Conservation (phyloP, 164 flowering plant species). For the Litsea cubeba region DNA sequence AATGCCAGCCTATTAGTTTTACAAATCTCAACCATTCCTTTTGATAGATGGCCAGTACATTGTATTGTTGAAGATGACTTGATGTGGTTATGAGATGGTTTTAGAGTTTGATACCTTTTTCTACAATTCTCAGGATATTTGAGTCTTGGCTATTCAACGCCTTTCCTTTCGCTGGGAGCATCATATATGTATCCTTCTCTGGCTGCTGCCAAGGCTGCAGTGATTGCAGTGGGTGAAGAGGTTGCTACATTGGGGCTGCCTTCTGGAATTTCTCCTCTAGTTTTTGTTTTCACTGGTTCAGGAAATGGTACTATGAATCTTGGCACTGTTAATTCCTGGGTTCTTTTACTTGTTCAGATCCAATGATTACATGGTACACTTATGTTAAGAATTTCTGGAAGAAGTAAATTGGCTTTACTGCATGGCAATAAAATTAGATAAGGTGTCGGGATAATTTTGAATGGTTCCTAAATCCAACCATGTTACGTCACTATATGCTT, state of each 20-base stretch:
- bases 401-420: not conserved
- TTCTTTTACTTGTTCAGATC: not conserved
- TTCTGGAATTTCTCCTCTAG: constrained; percentile 78
- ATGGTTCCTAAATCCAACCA: not conserved
- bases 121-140: constrained; percentile 59
- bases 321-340: not conserved
- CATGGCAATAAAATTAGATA: not conserved
- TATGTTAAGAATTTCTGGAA: not conserved
- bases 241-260: constrained; percentile 85
- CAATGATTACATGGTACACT: not conserved
- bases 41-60: not conserved
- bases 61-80: not conserved
- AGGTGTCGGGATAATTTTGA: not conserved
- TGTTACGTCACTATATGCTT: not conserved
- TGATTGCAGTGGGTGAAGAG: constrained; percentile 94
- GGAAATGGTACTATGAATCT: constrained; percentile 72
- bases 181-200: constrained; percentile 94
- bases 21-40: not conserved
- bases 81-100: not conserved
- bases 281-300: constrained; percentile 86
- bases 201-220: constrained; percentile 97
- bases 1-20: not conserved
- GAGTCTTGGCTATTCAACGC: constrained; percentile 91
- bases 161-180: constrained; percentile 87
- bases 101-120: not conserved